A percentile compares a stretch with the other conserved stretches of the same genome.
Evolutionary conservation across 305 asterid species (phyloP).

Genomic region (Fraxinus velutina): DNA sequence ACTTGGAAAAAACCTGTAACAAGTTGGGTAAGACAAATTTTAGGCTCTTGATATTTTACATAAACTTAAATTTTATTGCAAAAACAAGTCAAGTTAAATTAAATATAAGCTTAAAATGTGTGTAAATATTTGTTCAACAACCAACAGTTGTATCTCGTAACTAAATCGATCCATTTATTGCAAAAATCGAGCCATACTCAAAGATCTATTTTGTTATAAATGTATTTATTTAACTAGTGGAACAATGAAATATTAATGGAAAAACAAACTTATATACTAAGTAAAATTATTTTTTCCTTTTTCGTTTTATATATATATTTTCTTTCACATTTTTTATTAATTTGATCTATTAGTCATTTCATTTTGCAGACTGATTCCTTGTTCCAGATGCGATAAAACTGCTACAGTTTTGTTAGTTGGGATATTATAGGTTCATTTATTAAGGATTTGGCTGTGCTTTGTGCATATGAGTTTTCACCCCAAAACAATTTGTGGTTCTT

Average conservation of each 20-base stretch:
- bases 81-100: neutral
- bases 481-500: neutral
- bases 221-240: neutral
- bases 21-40: neutral
- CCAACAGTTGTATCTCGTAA: neutral
- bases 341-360: neutral
- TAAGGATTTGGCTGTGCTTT: neutral
- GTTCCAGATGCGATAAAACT: neutral
- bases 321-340: neutral
- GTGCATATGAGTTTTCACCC: neutral
- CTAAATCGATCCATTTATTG: neutral
- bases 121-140: neutral
- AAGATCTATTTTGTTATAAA: neutral
- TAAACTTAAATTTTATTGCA: neutral
- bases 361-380: neutral
- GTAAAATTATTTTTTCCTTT: neutral
- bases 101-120: neutral
- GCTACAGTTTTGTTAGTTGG: neutral
- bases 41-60: neutral
- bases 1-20: no score
- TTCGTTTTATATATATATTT: neutral
- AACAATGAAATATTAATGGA: neutral
- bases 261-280: neutral
- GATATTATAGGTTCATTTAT: neutral
- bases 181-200: neutral